Evolutionary conservation across 1,284 basidiomycete species (phyloP).

Genomic region (Inonotus hispidus): DNA sequence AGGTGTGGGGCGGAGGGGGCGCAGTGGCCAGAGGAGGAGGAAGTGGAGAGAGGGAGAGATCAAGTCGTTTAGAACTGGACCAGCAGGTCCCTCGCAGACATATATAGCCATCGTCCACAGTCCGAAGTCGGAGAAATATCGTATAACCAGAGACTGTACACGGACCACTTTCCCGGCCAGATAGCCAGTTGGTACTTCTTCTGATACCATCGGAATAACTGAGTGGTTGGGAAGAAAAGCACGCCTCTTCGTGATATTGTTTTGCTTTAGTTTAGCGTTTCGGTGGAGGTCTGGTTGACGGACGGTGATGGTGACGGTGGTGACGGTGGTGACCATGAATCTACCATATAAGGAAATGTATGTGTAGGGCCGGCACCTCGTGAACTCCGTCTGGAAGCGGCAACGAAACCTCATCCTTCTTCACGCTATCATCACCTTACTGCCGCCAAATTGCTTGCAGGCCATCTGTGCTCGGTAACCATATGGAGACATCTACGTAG

Average conservation of each 20-base stretch:
- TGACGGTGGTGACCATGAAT: too few species aligned
- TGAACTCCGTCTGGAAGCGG: not conserved
- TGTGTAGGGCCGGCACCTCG: not conserved
- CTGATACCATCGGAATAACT: not conserved
- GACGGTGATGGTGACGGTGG: not conserved
- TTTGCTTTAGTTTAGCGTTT: not conserved
- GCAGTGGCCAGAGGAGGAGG: not conserved
- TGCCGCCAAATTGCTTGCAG: not conserved
- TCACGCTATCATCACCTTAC: not conserved
- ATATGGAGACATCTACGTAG: not conserved
- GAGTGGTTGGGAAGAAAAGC: not conserved
- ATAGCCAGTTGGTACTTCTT: not conserved
- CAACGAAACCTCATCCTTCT: too few species aligned
- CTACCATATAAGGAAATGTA: not conserved
- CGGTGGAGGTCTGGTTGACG: not conserved
- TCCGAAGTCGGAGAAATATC: not conserved
- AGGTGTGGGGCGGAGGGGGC: not conserved
- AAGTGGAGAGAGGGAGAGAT: constrained; percentile 3
- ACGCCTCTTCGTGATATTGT: not conserved
- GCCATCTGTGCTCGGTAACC: not conserved
- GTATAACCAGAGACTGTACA: not conserved
- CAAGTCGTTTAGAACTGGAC: constrained; percentile 3
- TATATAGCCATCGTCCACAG: not conserved
- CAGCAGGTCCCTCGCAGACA: not conserved
- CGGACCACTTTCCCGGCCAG: not conserved